Percentiles rank a stretch among this genome's conserved stretches.
phyloP scores from a whole-genome alignment of 139 green algal species.

The Picochlorum costavermella region DNA sequence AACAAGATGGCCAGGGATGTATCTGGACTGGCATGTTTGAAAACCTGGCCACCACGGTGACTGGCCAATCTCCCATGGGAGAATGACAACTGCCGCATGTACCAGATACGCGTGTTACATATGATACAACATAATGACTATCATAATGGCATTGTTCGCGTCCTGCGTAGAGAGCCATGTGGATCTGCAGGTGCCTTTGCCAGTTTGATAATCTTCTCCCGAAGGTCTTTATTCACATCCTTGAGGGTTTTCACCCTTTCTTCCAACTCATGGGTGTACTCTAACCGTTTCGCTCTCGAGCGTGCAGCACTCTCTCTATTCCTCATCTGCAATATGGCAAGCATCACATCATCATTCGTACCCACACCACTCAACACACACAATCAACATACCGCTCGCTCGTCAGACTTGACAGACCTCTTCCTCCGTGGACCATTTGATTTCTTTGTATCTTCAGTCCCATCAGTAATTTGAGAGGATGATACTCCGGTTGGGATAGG shows the following conservation, averaged over 20 bases:
- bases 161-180: constrained; percentile 26
- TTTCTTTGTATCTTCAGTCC: no score
- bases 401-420: no score
- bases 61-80: no score
- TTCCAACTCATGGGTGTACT: constrained; percentile 42
- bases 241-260: constrained; percentile 31
- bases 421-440: no score
- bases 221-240: constrained; percentile 29
- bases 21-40: no score
- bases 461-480: background rate
- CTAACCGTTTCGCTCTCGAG: constrained; percentile 34
- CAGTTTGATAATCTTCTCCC: constrained; percentile 18
- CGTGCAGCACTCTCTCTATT: constrained; percentile 47
- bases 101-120: background rate
- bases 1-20: no score
- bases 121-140: background rate
- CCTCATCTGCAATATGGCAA: constrained; percentile 32
- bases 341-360: no score
- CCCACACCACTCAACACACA: background rate
- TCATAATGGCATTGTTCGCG: constrained; percentile 25
- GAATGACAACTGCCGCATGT: no score
- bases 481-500: constrained; percentile 6
- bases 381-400: no score
- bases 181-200: constrained; percentile 20
- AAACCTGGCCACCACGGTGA: no score